Evolutionary conservation across 768 basidiomycete species (phyloP).

Genomic region (Macrocybe gigantea): DNA sequence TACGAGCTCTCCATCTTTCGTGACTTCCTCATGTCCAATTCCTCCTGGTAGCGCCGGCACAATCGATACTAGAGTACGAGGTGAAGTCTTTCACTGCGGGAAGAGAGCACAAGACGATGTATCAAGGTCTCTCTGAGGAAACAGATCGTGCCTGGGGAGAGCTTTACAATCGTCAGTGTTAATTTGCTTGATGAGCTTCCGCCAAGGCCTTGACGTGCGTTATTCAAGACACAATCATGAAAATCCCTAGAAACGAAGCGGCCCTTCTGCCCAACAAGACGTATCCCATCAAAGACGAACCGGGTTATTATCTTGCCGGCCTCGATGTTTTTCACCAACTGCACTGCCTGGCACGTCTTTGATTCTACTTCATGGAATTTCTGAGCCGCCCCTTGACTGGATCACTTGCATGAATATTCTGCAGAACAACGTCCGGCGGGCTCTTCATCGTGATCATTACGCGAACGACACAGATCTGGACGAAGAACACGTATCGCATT

Average conservation of each 20-base stretch:
- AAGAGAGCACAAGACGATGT: conserved; percentile 6
- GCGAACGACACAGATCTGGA: background rate
- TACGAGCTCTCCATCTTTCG: too few relatives aligned
- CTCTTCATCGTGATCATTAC: background rate
- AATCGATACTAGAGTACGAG: background rate
- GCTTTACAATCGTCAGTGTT: conserved; percentile 8
- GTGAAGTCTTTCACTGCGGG: background rate
- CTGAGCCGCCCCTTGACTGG: background rate
- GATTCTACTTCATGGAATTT: background rate
- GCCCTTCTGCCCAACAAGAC: conserved; percentile 16
- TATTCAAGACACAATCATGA: conserved; percentile 9
- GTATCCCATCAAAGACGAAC: conserved; percentile 12
- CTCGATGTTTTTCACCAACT: conserved; percentile 20
- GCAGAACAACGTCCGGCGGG: background rate
- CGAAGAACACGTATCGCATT: background rate
- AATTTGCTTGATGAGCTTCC: too few relatives aligned
- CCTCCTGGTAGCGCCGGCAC: background rate
- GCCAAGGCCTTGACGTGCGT: background rate
- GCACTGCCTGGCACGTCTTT: conserved; percentile 13
- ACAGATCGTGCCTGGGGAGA: conserved; percentile 10
- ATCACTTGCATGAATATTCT: background rate
- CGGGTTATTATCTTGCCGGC: conserved; percentile 15
- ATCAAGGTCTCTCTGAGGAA: conserved; percentile 8
- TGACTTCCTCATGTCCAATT: background rate
- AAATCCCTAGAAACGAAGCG: conserved; percentile 14